Percentiles rank a stretch among this genome's conserved stretches.
Conservation (phyloP, 179 eudicot genomes). For the Carnegiea gigantea region DNA sequence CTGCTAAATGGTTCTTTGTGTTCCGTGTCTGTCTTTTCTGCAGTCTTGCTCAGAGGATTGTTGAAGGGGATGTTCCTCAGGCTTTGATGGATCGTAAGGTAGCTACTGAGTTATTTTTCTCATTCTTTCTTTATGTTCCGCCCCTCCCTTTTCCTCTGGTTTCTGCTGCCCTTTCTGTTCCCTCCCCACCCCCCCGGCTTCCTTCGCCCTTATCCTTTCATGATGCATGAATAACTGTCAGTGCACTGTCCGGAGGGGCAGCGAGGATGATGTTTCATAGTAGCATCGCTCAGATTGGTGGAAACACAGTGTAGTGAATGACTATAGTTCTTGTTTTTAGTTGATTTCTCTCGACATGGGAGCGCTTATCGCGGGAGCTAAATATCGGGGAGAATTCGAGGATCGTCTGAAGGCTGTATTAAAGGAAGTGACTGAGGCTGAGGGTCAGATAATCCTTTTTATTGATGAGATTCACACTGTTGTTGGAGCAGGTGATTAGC, state of each 20-base stretch:
- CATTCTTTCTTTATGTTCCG: neutral
- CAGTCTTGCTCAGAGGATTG: conserved; percentile 99
- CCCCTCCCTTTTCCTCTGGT: neutral
- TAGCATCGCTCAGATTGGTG: neutral
- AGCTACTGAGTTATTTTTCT: neutral
- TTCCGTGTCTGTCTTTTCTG: neutral
- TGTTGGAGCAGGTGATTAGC: conserved; percentile 83
- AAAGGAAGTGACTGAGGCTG: conserved; percentile 92
- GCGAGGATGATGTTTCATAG: neutral
- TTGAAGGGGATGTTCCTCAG: conserved; percentile 95
- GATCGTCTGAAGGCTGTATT: conserved; percentile 92
- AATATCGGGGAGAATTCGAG: conserved; percentile 95
- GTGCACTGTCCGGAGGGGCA: too few species aligned
- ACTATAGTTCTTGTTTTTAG: conserved; percentile 34
- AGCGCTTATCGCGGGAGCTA: conserved; percentile 94
- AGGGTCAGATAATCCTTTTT: conserved; percentile 85
- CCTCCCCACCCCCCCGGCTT: too few species aligned
- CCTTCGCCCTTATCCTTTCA: too few species aligned
- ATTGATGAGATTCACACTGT: conserved; percentile 98
- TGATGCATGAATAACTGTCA: too few species aligned
- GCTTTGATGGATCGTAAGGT: conserved; percentile 91
- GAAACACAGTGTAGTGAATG: neutral
- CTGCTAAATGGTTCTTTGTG: neutral
- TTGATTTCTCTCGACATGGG: conserved; percentile 97
- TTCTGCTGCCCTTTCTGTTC: too few species aligned